Evolutionary conservation across 2,329 filamentous ascomycete species (phyloP).

Genomic region (Cryphonectria carpinicola): DNA sequence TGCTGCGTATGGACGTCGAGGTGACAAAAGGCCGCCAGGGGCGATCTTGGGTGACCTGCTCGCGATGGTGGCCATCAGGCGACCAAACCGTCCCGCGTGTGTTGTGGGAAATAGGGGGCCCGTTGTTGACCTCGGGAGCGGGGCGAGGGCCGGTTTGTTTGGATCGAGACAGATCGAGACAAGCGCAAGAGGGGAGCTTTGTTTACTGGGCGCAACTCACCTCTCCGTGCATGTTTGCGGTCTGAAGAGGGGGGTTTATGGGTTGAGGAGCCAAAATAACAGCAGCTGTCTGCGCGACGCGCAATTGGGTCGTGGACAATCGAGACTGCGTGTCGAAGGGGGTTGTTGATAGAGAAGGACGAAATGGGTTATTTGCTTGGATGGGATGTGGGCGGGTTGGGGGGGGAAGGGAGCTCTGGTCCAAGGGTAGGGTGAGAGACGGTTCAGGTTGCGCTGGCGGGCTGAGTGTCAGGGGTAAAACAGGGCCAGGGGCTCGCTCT

Average conservation of each 20-base stretch:
- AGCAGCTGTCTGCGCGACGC: slow-evolving; percentile 23
- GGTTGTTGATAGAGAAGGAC: slow-evolving; percentile 6
- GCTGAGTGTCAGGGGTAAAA: slow-evolving; percentile 11
- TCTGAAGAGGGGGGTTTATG: slow-evolving; percentile 1
- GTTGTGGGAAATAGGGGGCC: slow-evolving; percentile 21
- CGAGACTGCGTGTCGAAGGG: not conserved
- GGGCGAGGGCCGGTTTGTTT: slow-evolving; percentile 11
- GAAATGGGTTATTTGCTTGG: not conserved
- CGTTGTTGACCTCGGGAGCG: slow-evolving; percentile 9
- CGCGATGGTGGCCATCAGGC: slow-evolving; percentile 14
- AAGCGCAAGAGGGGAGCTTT: slow-evolving; percentile 10
- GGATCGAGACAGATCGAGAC: slow-evolving; percentile 15
- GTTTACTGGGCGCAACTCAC: slow-evolving; percentile 24
- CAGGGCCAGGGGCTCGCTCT: slow-evolving; percentile 4
- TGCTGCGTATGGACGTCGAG: not conserved
- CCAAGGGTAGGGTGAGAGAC: not conserved
- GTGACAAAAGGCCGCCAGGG: not conserved
- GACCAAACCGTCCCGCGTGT: slow-evolving; percentile 13
- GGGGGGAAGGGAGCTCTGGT: slow-evolving; percentile 6
- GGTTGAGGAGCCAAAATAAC: not conserved
- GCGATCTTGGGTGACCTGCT: not conserved
- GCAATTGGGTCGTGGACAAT: slow-evolving; percentile 16
- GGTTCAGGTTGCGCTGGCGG: slow-evolving; percentile 3
- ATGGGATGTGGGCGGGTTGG: not conserved
- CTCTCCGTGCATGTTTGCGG: slow-evolving; percentile 30